Conservation (phyloP, 129 eudicot genomes). For the Heracleum sosnowskyi region DNA sequence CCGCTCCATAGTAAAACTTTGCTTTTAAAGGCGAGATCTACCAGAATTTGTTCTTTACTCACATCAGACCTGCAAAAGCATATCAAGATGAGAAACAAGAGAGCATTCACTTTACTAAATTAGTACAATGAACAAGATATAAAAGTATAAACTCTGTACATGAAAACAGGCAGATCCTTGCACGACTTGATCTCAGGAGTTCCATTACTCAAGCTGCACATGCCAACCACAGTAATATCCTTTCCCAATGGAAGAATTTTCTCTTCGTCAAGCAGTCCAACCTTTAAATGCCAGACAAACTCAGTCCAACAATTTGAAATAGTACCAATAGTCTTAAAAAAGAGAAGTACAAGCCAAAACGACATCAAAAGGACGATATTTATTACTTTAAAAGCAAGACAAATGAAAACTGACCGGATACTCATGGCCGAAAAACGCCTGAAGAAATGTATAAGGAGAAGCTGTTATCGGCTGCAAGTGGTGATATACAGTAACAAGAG, state of each 20-base stretch:
- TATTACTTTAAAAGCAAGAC: not conserved
- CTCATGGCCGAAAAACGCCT: constrained; percentile 77
- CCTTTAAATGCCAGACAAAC: constrained; percentile 32
- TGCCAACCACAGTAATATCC: constrained; percentile 87
- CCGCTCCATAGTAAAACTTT: constrained; percentile 69
- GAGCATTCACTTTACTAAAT: not conserved
- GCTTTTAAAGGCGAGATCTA: constrained; percentile 54
- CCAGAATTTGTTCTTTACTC: constrained; percentile 72
- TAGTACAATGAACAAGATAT: not conserved
- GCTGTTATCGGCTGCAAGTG: constrained; percentile 80
- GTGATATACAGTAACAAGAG: constrained; percentile 76
- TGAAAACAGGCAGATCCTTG: constrained; percentile 73
- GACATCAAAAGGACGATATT: not conserved
- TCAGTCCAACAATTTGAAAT: constrained; percentile 1
- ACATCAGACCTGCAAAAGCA: constrained; percentile 49
- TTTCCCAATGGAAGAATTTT: constrained; percentile 79
- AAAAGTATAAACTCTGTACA: constrained; percentile 34
- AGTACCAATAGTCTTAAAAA: not conserved
- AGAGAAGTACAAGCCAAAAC: not conserved
- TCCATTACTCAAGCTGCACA: constrained; percentile 52
- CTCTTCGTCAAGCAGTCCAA: constrained; percentile 79
- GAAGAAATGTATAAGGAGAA: constrained; percentile 80
- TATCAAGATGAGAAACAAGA: not conserved
- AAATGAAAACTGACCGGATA: constrained; percentile 55
- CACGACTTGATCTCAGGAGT: constrained; percentile 60